Base-by-base conservation (phyloP, 306 rosid species). In the Malus asiatica region DNA sequence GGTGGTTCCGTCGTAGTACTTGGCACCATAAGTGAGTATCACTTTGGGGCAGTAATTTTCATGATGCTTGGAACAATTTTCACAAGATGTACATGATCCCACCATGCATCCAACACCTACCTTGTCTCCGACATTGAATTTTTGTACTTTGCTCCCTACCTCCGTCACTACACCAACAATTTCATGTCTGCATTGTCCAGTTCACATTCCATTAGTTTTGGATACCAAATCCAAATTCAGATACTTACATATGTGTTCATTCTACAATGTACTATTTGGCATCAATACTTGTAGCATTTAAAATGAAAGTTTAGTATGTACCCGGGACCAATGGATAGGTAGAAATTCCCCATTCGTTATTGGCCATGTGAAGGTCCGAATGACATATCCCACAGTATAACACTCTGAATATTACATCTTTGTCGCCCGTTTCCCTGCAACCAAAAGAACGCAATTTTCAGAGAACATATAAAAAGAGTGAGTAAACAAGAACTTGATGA, bases 251-350 rank as follows among this genome's bases (percentile, higher is more conserved):
- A 46, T 46, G 19, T 14, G 19, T 46, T 46, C 19, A 0, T 46
- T 14, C 53, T 4, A 46, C 53, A 46, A 46, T 46, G 19, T 46
- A 46, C 55, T 6, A 15, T 48, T 48, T 48, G 20, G 5, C 8
- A 15, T 48, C 4, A 14, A 8, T 5, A 48, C 55, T 15, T 1
- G 7, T 48, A 5, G 8, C 18, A 14, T 61, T 61, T 23, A 5
- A 27, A 5, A 23, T 25, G 18, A 16, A 6, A 13, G 5, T 27
- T 13, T 7, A 11, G n/a, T 0, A 8, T 19, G 4, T 58, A 77
- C 80, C 70, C 76, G 4, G 80, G 80, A 69, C 70, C 1, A 67
- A 30, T 8, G 80, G 80, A 58, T 77, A 58, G 33, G 2, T 57
- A 11, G 80, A 11, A 40, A 0, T 18, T 53, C 78, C 66, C 80